These are phyloP conservation scores for Thelonectria rubi DNA, from an alignment of 2,329 filamentous ascomycete species.

Conservation along the genomic window DNA sequence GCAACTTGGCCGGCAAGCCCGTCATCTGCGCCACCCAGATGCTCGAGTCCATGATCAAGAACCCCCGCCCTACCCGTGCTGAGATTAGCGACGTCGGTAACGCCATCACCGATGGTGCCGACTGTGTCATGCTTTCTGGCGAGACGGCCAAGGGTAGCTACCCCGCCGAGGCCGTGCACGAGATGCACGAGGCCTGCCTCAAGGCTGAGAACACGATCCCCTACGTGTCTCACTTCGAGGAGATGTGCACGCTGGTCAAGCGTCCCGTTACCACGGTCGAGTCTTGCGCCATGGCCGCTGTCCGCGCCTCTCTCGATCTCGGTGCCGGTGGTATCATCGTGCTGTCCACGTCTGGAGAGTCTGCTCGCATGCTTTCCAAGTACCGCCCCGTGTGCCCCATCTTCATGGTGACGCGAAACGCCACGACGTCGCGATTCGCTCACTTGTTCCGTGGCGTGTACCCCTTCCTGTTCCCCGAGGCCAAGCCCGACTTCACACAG, in stretches of 20 bases:
- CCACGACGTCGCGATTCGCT: conserved; percentile 84
- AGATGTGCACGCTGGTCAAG: conserved; percentile 84
- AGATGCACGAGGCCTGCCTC: conserved; percentile 99
- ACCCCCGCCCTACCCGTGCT: conserved; percentile 95
- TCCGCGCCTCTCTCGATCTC: conserved; percentile 93
- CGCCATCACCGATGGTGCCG: conserved; percentile 94
- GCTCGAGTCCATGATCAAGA: conserved; percentile 99
- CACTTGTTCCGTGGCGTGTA: conserved; percentile 98
- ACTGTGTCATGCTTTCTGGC: conserved; percentile 99
- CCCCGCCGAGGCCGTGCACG: conserved; percentile 87
- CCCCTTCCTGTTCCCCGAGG: conserved; percentile 92
- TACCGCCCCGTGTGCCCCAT: conserved; percentile 99
- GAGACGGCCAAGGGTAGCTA: conserved; percentile 99
- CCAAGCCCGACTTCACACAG: conserved; percentile 92
- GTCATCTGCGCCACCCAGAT: conserved; percentile 99
- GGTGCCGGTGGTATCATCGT: conserved; percentile 97
- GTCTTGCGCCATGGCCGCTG: conserved; percentile 96
- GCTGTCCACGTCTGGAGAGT: conserved; percentile 93
- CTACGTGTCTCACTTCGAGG: conserved; percentile 96
- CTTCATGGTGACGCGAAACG: conserved; percentile 96
- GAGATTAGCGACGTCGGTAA: conserved; percentile 99
- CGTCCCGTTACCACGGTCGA: conserved; percentile 89
- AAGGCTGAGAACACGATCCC: conserved; percentile 97
- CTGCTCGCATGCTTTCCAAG: conserved; percentile 95
- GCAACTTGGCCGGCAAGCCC: conserved; percentile 98